Conservation (phyloP, 176 grass and related monocot species). For the Bonia amplexicaulis region DNA sequence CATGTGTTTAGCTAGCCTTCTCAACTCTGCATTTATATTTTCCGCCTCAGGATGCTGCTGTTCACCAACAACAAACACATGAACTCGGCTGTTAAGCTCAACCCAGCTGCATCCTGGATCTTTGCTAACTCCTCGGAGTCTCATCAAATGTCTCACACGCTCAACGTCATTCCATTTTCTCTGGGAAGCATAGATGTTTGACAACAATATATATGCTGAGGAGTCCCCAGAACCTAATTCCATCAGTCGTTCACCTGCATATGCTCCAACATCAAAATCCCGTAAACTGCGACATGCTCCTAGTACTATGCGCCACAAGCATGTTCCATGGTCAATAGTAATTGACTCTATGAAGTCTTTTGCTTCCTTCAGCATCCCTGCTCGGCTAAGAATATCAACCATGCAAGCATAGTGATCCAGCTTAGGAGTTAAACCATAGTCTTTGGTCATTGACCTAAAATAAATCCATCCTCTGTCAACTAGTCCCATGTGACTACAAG, state of each 20-base stretch:
- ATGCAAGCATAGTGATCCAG: slow-evolving; percentile 85
- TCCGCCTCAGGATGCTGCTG: slow-evolving; percentile 50
- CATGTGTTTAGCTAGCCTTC: slow-evolving; percentile 60
- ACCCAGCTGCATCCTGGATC: slow-evolving; percentile 78
- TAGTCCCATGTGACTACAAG: slow-evolving; percentile 80
- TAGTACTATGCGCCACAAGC: slow-evolving; percentile 67
- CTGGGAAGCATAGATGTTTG: slow-evolving; percentile 69
- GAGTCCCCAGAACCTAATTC: slow-evolving; percentile 48
- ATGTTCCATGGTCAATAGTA: slow-evolving; percentile 60
- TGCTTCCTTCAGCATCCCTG: slow-evolving; percentile 56
- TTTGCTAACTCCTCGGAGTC: slow-evolving; percentile 53
- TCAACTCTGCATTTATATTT: slow-evolving; percentile 49
- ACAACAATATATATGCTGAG: slow-evolving; percentile 69
- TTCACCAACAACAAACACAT: slow-evolving; percentile 77
- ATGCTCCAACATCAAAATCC: slow-evolving; percentile 54
- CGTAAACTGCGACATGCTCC: slow-evolving; percentile 53
- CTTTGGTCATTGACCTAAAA: slow-evolving; percentile 59
- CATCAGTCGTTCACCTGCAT: slow-evolving; percentile 66
- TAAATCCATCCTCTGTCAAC: slow-evolving; percentile 69
- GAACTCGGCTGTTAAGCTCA: slow-evolving; percentile 54
- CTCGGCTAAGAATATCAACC: slow-evolving; percentile 67
- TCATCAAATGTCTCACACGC: slow-evolving; percentile 67
- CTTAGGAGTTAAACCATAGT: slow-evolving; percentile 51
- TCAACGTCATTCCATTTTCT: slow-evolving; percentile 65
- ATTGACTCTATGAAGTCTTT: slow-evolving; percentile 72